Conservation (phyloP, 306 rosid species). For the Echinosophora koreensis region DNA sequence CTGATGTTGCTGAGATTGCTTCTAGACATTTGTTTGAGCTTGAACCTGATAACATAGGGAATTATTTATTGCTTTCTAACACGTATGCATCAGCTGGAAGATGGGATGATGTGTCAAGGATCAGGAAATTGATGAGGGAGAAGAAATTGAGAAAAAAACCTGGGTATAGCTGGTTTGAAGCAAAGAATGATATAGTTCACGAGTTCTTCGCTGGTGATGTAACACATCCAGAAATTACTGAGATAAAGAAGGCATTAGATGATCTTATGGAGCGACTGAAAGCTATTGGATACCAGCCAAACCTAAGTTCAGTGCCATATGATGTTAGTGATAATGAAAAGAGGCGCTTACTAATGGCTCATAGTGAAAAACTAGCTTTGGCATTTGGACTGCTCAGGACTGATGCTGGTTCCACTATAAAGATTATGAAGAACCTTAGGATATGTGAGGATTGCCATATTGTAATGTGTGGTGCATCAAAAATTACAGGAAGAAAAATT, state of each 20-base stretch:
- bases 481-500: conserved; percentile 71
- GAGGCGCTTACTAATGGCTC: conserved; percentile 62
- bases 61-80: conserved; percentile 74
- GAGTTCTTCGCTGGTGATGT: conserved; percentile 73
- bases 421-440: conserved; percentile 88
- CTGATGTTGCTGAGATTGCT: conserved; percentile 73
- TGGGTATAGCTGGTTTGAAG: conserved; percentile 88
- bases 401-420: conserved; percentile 63
- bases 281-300: conserved; percentile 68
- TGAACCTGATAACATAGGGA: conserved; percentile 76
- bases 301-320: conserved; percentile 63
- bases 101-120: conserved; percentile 77
- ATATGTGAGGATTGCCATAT: conserved; percentile 86
- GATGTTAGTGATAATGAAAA: conserved; percentile 65
- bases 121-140: conserved; percentile 72
- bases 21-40: conserved; percentile 74
- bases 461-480: conserved; percentile 75
- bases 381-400: conserved; percentile 67
- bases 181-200: conserved; percentile 62
- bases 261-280: conserved; percentile 68
- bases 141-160: conserved; percentile 71
- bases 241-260: conserved; percentile 63
- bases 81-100: conserved; percentile 75
- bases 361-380: conserved; percentile 86
- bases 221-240: conserved; percentile 61